Evolutionary conservation across 352 stramenopile genomes (phyloP).

Genomic region (Phytophthora ramorum): DNA sequence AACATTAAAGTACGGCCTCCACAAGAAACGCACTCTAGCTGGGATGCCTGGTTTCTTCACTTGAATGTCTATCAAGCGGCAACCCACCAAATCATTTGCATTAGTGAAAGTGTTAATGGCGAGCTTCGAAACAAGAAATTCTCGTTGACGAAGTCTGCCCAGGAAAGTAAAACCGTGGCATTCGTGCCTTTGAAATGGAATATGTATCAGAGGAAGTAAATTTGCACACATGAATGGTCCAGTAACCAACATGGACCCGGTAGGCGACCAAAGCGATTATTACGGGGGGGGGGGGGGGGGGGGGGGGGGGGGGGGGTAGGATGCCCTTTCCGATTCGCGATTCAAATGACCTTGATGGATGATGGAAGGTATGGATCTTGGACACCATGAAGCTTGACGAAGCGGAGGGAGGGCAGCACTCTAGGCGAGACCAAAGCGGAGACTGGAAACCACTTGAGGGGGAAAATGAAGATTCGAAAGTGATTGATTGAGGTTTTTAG

Average conservation of each 20-base stretch:
- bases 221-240: slow-evolving; percentile 10
- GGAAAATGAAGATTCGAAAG: too few species aligned
- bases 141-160: not conserved
- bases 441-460: too few species aligned
- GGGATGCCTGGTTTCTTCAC: not conserved
- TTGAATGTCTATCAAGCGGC: not conserved
- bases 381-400: too few species aligned
- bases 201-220: slow-evolving; percentile 11
- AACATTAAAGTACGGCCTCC: not conserved
- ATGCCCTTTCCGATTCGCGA: slow-evolving; percentile 9
- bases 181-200: not conserved
- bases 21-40: not conserved
- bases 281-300: not conserved
- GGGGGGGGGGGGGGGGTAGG: not conserved
- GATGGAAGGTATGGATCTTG: too few species aligned
- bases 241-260: not conserved
- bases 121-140: not conserved
- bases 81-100: not conserved
- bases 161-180: not conserved
- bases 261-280: slow-evolving; percentile 4
- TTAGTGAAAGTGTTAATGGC: not conserved
- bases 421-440: too few species aligned
- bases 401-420: too few species aligned
- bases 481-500: too few species aligned
- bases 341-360: slow-evolving; percentile 1